Evolutionary conservation across 2,329 filamentous ascomycete species (phyloP), one percentile per base, ranked within the genome.

Genomic region (Fusarium hainanense): DNA sequence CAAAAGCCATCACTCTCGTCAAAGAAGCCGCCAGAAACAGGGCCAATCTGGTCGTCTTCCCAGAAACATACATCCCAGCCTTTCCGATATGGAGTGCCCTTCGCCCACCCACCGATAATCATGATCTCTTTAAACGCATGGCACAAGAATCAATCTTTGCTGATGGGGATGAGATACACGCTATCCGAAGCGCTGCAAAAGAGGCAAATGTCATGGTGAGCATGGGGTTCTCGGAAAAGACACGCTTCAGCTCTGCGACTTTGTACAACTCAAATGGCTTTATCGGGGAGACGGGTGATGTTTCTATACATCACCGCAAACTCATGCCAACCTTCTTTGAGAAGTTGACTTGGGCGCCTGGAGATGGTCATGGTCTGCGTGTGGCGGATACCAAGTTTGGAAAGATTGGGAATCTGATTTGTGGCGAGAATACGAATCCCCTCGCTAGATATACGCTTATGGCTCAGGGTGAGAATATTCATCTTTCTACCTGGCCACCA

Each of bases 391-490:
- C 83, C 0, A 59, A 66, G 0, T 79, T 80, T 48, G 85, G 84
- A 2, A 83, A 80, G 54, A 80, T 88, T 12, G 85, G 85, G 1
- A 78, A 75, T 6, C 71, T 88, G 12, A 87, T 88, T 18, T 88
- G 86, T 66, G 86, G 86, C 3, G 86, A 88, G 74, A 88, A 88
- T 50, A 88, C 85, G 1, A 88, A 88, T 63, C 85, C 85, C 1
- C 73, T 88, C 1, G 86, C 86, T 2, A 74, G 84, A 16, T 88
- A 85, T 66, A 68, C 80, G 1, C 72, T 88, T 3, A 87, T 87
- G 78, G 82, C 85, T 0, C 85, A 88, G 64, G 84, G 83, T 2
- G 85, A 88, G 69, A 83, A 88, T 62, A 73, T 88, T 14, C 86
- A 88, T 71, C 83, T 88, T 21, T 85, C 83, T 1, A 83, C 82